Evolutionary conservation across 225 moss, liverwort and hornwort species (phyloP).

Genomic region (Polytrichum commune): DNA sequence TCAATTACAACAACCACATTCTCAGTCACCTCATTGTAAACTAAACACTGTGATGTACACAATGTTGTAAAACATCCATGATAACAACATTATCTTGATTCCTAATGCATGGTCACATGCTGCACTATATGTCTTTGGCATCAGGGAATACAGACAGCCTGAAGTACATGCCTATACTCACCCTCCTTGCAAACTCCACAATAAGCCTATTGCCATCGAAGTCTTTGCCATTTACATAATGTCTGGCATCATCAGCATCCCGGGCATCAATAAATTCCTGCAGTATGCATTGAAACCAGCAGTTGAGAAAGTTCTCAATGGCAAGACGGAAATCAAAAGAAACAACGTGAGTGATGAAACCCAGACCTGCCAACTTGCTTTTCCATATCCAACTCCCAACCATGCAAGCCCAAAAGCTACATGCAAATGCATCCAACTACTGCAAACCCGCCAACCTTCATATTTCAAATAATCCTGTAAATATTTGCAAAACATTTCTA

Average conservation of each 20-base stretch:
- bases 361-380: too few relatives aligned
- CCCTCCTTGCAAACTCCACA: conserved; percentile 94
- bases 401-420: too few relatives aligned
- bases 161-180: conserved; percentile 28
- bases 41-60: too few relatives aligned
- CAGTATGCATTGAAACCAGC: conserved; percentile 3
- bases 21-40: too few relatives aligned
- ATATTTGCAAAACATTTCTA: too few relatives aligned
- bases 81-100: not conserved
- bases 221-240: conserved; percentile 90
- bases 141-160: not conserved
- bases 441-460: too few relatives aligned
- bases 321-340: not conserved
- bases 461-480: too few relatives aligned
- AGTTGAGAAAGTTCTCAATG: not conserved
- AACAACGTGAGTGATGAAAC: too few relatives aligned
- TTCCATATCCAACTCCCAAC: too few relatives aligned
- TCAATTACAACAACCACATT: too few relatives aligned
- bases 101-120: not conserved
- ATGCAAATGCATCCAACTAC: too few relatives aligned
- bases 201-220: conserved; percentile 85
- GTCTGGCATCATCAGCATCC: conserved; percentile 93
- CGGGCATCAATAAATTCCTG: conserved; percentile 85
- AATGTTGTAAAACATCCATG: not conserved
- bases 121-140: not conserved